Base-by-base conservation (phyloP, 352 stramenopile genomes). In the Phytophthora constricta region DNA sequence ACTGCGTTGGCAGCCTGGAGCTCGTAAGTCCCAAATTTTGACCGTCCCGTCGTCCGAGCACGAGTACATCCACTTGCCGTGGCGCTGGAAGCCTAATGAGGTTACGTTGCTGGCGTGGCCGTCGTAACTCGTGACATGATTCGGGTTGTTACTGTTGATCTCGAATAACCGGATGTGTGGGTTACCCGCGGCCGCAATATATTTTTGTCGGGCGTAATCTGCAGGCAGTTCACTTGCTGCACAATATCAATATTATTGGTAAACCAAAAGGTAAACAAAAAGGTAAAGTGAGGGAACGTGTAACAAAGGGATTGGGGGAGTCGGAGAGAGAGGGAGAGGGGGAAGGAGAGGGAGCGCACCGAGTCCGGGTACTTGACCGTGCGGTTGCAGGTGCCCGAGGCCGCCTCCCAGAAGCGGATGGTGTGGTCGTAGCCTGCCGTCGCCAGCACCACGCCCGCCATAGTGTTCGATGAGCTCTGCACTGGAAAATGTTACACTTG, bases 371-470 rank as follows among this genome's bases (percentile, higher is more conserved):
- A 99, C 63, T 97, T 97, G 63, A 99, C 84, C 5, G 97, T 98
- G 53, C 97, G 89, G 51, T 94, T 97, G 79, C 96, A 99, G 22
- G 96, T 97, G 27, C 97, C 96, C 14, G 88, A 98, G 0, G 96
- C 92, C 14, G 97, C 96, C 62, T 99, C 96, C 97, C 97, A 99
- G 85, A 99, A 99, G 64, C 96, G 86, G 68, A 99, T 99, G 63
- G 98, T 99, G 82, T 99, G 95, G 82, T 99, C 97, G 72, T 99
- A 99, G 11, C 97, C 97, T 34, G 93, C 97, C 11, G 97, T 99
- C 46, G 96, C 97, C 47, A 99, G 78, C 71, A 99, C 97, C 4
- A 99, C 97, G 56, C 84, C 84, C 10, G 85, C 78, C 87, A 96
- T 96, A 22, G 58, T 78, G 26, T 25, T 41, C 5, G 16, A 3